Evolutionary conservation across 805 yeast genomes (phyloP), one percentile per base, ranked within the genome.

Genomic region (Blastobotrys mokoenaii): DNA sequence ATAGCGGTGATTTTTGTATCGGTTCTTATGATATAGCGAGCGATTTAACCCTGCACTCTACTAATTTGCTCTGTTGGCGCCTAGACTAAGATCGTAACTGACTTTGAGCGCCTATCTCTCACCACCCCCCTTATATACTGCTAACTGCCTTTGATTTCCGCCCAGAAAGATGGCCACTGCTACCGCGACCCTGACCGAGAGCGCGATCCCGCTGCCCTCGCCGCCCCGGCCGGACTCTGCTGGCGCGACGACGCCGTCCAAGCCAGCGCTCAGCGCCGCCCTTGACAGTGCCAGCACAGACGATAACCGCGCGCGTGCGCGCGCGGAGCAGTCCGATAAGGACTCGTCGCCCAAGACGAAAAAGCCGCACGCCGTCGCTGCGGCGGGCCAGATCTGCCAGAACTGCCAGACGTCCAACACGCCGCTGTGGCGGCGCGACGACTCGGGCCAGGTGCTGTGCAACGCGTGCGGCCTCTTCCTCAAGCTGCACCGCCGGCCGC

Each of bases 351-450:
- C 15, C 20, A 35, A 35, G 38, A 16, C 15, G 38, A 35, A 16
- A 35, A 14, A 35, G 22, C 22, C 20, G 11, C 38, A 35, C n/a
- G 33, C 33, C 15, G 33, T 31, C 4, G 4, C 27, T 22, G 27
- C 27, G 27, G 27, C 27, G 27, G 27, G 27, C n/a, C 43, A 40
- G 3, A 73, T 82, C 17, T 89, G 97, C 63, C 85, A 83, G 55
- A 89, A 89, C 64, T 89, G 97, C 67, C 76, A 82, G 57, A 89
- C 97, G 1, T 84, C 87, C 47, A 89, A 93, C 1, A 89, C 97
- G 1, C 97, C 97, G 1, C 69, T 89, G 25, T 89, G 97, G 97
- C 75, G 97, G 64, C 73, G 97, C 51, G 96, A 89, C 65, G 96
- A 88, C 58, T 77, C 84, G 9, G 95, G 95, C 12, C 82, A 81